phyloP scores from a whole-genome alignment of 148 eudicot species.

The Chenopodium berlandieri region DNA sequence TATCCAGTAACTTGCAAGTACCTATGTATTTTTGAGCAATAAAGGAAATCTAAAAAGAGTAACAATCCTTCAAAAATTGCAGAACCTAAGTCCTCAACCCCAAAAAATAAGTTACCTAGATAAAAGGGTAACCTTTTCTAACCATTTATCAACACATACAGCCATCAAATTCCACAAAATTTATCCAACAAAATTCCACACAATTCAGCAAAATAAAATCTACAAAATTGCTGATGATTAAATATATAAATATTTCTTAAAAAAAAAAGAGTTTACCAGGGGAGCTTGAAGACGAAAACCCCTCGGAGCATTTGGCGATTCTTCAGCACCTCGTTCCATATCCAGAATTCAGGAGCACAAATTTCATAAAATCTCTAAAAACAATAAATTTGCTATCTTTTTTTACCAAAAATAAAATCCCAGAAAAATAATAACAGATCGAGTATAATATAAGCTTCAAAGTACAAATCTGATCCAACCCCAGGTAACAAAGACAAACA shows the following conservation, averaged over 20 bases:
- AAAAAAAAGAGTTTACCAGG: constrained; percentile 46
- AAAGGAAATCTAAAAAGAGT: not conserved
- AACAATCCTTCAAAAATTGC: not conserved
- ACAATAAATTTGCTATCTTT: not conserved
- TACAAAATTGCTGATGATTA: constrained; percentile 13
- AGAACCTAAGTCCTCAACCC: not conserved
- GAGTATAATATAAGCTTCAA: constrained; percentile 3
- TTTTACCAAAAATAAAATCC: not conserved
- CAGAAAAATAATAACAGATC: constrained; percentile 17
- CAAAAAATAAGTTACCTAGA: not conserved
- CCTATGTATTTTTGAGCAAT: not conserved
- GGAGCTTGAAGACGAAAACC: constrained; percentile 81
- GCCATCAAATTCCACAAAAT: constrained; percentile 5
- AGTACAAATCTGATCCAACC: constrained; percentile 25
- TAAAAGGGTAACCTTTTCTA: not conserved
- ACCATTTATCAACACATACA: not conserved
- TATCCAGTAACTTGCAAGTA: not conserved
- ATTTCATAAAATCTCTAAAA: constrained; percentile 14
- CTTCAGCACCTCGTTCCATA: constrained; percentile 48
- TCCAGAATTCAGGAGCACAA: constrained; percentile 21
- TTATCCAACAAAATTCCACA: not conserved
- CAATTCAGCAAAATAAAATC: constrained; percentile 8
- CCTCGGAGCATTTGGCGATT: constrained; percentile 56
- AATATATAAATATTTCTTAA: not conserved
- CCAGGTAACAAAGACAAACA: not conserved